Evolutionary conservation across 2,329 filamentous ascomycete species (phyloP), one percentile per base, ranked within the genome.

Genomic region (Sarocladium kiliense): DNA sequence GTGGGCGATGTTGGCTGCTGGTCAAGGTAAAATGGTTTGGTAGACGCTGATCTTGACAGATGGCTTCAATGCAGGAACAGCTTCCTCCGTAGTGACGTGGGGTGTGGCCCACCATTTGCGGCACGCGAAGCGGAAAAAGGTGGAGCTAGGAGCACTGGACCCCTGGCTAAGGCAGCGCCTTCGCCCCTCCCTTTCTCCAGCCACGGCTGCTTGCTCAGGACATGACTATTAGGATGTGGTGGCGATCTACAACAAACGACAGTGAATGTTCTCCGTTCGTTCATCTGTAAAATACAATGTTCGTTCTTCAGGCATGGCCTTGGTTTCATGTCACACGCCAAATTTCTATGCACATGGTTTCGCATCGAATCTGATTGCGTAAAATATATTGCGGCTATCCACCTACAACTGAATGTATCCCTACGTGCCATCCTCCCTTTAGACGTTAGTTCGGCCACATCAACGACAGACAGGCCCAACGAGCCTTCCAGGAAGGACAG

Each of bases 31-130:
- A 39, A 32, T 16, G 18, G 32, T 34, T n/a, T n/a, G n/a, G n/a
- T n/a, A n/a, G n/a, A n/a, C n/a, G n/a, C n/a, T 32, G 55, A 57
- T 37, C 41, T 50, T 55, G 56, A 53, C 56, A 57, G 56, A 50
- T 57, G 56, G 56, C 56, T 57, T 57, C 36, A 57, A 55, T 51
- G 47, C 47, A 32, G 47, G 47, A 51, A 51, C 47, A n/a, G 9
- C 44, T 3, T n/a, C 23, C 21, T 27, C 23, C 44, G 23, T 27
- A 14, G 44, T 27, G 44, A 47, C 44, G 44, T 47, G 44, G 44
- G 44, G 44, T 27, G 44, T 27, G 44, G 25, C 44, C 25, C 44
- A 30, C 44, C 7, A 6, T n/a, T n/a, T 27, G 3, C 11, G 9
- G 23, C 39, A 10, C 18, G 36, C 18, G 23, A 23, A 3, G 25